phyloP scores from a whole-genome alignment of 75 land plant genomes.

The Pinus taeda region DNA sequence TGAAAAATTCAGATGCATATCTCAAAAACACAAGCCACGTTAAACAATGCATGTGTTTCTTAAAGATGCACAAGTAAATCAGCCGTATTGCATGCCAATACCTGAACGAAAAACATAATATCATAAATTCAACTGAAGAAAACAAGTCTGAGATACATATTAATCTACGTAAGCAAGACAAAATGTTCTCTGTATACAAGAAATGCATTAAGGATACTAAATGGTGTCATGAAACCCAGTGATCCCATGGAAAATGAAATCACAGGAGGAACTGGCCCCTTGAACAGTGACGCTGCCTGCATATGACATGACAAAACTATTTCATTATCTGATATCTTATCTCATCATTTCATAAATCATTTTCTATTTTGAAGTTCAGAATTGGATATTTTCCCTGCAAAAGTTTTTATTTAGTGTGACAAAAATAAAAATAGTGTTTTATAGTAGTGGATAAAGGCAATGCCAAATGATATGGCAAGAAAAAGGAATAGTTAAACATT shows the following conservation, averaged over 20 bases:
- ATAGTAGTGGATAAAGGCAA: neutral
- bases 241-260: constrained; percentile 95
- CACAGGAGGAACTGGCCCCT: constrained; percentile 95
- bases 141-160: neutral
- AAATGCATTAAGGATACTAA: constrained; percentile 62
- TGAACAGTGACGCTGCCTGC: constrained; percentile 97
- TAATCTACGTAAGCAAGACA: neutral
- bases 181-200: neutral
- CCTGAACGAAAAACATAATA: neutral
- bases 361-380: neutral
- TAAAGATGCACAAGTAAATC: neutral
- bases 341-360: too few species aligned
- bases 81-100: neutral
- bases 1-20: neutral
- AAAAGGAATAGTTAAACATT: neutral
- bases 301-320: neutral
- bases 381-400: neutral
- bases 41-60: neutral
- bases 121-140: too few species aligned
- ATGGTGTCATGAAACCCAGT: constrained; percentile 97
- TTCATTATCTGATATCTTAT: neutral
- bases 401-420: neutral
- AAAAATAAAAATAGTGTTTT: neutral
- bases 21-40: neutral
- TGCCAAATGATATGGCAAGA: neutral